A percentile compares a stretch with the other conserved stretches of the same genome.
phyloP scores from a whole-genome alignment of 192 early-diverging fungal genomes.

The Coemansia sp. region DNA sequence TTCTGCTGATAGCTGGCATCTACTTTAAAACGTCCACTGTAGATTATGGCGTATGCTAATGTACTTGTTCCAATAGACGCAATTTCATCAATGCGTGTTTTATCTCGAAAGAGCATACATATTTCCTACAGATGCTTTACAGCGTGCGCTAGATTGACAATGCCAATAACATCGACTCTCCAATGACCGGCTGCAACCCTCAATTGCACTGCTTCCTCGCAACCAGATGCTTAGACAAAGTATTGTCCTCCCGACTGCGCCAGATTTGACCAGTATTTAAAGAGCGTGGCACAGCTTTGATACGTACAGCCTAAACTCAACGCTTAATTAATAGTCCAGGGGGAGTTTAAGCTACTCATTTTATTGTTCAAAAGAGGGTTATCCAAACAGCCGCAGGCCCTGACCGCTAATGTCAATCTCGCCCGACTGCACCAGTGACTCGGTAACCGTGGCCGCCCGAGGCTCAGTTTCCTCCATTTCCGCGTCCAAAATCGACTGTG shows the following conservation, averaged over 20 bases:
- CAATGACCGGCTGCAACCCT: too few relatives aligned
- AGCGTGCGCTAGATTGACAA: too few relatives aligned
- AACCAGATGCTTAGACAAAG: too few relatives aligned
- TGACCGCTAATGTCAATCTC: constrained; percentile 14
- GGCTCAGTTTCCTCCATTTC: constrained; percentile 7
- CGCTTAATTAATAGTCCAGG: too few relatives aligned
- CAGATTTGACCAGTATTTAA: too few relatives aligned
- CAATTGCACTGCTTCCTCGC: too few relatives aligned
- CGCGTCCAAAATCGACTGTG: constrained; percentile 38
- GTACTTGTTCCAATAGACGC: not conserved
- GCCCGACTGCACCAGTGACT: not conserved
- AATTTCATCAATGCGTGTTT: not conserved
- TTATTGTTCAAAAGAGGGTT: not conserved
- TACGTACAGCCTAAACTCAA: too few relatives aligned
- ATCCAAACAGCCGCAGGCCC: constrained; percentile 46
- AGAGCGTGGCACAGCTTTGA: too few relatives aligned
- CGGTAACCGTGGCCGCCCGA: not conserved
- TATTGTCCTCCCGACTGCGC: too few relatives aligned
- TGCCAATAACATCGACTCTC: too few relatives aligned
- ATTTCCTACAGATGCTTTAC: too few relatives aligned
- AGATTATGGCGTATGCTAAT: constrained; percentile 14
- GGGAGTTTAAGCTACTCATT: too few relatives aligned
- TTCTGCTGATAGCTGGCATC: constrained; percentile 35
- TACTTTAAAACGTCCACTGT: constrained; percentile 39
- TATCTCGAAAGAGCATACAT: not conserved